phyloP scores from a whole-genome alignment of 495 filamentous ascomycete genomes.

The Neurospora intermedia region DNA sequence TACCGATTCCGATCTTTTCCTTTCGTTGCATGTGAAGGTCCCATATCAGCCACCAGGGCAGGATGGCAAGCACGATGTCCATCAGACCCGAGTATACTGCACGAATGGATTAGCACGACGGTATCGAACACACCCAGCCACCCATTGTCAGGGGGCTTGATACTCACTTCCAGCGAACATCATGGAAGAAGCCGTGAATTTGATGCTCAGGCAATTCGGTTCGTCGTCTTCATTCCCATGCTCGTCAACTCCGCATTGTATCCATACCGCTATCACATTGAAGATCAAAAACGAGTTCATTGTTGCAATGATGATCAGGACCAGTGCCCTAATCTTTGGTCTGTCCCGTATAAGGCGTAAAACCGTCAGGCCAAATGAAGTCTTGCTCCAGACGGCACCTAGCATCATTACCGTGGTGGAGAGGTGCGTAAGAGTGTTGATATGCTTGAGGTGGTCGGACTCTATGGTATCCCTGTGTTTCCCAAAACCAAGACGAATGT shows the following conservation, averaged over 20 bases:
- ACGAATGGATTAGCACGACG: neutral
- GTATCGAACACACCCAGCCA: neutral
- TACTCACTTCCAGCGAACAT: constrained; percentile 16
- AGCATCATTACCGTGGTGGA: constrained; percentile 11
- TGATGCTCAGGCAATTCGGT: neutral
- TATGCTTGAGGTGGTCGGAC: neutral
- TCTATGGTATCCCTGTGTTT: constrained; percentile 8
- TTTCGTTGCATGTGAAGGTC: constrained; percentile 22
- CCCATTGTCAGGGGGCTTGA: neutral
- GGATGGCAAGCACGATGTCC: constrained; percentile 25
- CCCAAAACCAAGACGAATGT: constrained; percentile 16
- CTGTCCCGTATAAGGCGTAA: constrained; percentile 18
- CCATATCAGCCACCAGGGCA: constrained; percentile 28
- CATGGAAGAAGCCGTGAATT: constrained; percentile 3
- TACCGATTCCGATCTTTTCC: constrained; percentile 27
- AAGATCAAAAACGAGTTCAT: constrained; percentile 20
- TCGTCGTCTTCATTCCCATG: neutral
- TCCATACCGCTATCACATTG: constrained; percentile 13
- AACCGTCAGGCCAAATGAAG: constrained; percentile 25
- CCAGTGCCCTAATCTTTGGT: constrained; percentile 1
- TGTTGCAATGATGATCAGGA: constrained; percentile 19
- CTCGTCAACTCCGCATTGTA: constrained; percentile 9
- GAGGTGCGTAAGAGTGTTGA: constrained; percentile 9
- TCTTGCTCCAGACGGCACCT: constrained; percentile 27
- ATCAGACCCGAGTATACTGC: constrained; percentile 25